Base-by-base conservation (phyloP, 345 rosid genomes). In the Lepidium aucheri region DNA sequence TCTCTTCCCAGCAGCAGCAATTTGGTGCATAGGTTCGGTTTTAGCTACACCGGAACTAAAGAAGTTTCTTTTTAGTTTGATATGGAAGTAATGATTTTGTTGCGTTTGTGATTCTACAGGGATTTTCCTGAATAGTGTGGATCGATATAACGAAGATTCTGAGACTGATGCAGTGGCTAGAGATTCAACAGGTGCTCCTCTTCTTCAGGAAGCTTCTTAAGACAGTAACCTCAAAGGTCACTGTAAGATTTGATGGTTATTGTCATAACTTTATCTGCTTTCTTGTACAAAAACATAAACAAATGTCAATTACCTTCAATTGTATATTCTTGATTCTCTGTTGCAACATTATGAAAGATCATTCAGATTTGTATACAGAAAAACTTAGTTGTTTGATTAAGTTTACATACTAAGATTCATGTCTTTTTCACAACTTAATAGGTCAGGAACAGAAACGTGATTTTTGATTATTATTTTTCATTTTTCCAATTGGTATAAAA, bases 1-100 rank as follows among this genome's bases (percentile, higher is more conserved):
- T 62, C 71, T 90, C 68, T 88, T 93, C 82, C 91, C 82, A 30
- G 91, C 98, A 8, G 97, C 97, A 35, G 80, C 49, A n/a, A 74
- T 93, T 65, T 93, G 98, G 98, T 82, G 73, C 67, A 82, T 83
- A 57, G 97, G 96, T 85, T 79, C 60, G 65, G 28, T 6, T 47
- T 38, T 32, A 52, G 42, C 46, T 35, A 44, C 54, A 44, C 32
- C 3, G 13, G 3, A 55, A 16, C 13, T 28, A 15, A 40, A 4
- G 20, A 7, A 32, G 4, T 49, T 39, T 22, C 1, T 39, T 6
- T 16, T 0, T 15, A 6, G 14, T 60, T 44, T 7, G 16, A 49
- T 4, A 11, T 67, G 43, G 39, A 15, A 46, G 38, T 74, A 67
- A 36, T 18, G 38, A 38, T 53, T 39, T 45, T 44, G 4, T 41